Conservation (phyloP, 2,329 filamentous ascomycete species). For the Endocalyx cinctus region DNA sequence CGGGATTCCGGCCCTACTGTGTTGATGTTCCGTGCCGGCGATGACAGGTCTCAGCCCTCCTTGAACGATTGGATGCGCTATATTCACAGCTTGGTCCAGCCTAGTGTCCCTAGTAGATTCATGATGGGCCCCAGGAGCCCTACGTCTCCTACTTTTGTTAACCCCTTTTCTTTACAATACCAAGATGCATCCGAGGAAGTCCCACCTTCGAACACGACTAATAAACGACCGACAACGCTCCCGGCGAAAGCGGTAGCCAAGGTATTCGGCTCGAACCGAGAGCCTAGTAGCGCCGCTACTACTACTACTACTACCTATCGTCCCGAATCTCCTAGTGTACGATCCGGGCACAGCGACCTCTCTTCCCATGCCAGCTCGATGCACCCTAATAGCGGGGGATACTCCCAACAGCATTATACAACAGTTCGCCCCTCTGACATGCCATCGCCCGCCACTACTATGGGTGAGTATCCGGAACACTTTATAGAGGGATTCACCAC, state of each 20-base stretch:
- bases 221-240: conserved; percentile 32
- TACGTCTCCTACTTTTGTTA: conserved; percentile 48
- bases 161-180: conserved; percentile 41
- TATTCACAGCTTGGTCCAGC: conserved; percentile 41
- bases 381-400: conserved; percentile 35
- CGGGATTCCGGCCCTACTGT: conserved; percentile 46
- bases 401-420: conserved; percentile 44
- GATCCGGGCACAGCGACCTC: conserved; percentile 58
- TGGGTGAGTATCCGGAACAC: conserved; percentile 49
- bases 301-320: conserved; percentile 50
- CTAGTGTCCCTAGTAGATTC: conserved; percentile 34
- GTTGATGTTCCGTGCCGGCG: conserved; percentile 53
- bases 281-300: no score
- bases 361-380: conserved; percentile 53
- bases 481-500: conserved; percentile 58
- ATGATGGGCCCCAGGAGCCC: conserved; percentile 49
- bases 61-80: conserved; percentile 57
- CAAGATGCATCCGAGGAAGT: conserved; percentile 39
- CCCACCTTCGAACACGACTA: conserved; percentile 39
- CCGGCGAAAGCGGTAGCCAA: conserved; percentile 46
- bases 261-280: conserved; percentile 41
- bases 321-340: conserved; percentile 56
- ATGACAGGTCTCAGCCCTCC: conserved; percentile 45
- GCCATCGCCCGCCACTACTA: conserved; percentile 50
- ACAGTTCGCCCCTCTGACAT: conserved; percentile 49